Evolutionary conservation across 148 eudicot species (phyloP), one percentile per base, ranked within the genome.

Genomic region (Silene conica): DNA sequence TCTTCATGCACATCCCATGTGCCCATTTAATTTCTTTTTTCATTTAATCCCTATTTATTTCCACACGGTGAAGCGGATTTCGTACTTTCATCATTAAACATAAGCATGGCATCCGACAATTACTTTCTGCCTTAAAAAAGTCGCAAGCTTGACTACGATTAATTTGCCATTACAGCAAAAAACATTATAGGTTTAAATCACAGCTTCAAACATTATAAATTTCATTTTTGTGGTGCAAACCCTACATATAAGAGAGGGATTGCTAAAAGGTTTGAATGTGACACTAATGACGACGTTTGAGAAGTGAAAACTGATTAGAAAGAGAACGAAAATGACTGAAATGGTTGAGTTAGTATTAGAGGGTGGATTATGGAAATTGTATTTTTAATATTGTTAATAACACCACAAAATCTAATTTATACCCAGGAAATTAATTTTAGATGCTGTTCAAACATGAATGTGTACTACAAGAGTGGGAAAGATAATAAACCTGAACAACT

Each of bases 401-500:
- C 54, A 48, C 11, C 54, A 48, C 15, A 48, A 48, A 48, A 48
- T 48, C 1, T 48, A 11, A 48, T 48, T 15, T 65, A 65, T 46
- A 34, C 12, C 9, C 14, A 15, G 41, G 21, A 45, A 65, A 34
- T 18, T 34, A 65, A 65, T 6, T 21, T 38, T 55, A 48, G 25
- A 56, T 26, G 28, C 2, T 71, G 59, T 69, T 19, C 14, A 67
- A 76, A 73, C 26, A 61, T n/a, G 46, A 4, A 54, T 20, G 55
- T 34, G 8, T 21, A 46, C 18, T 61, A 50, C 54, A 64, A 8
- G 38, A 41, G 68, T 5, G 25, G 25, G 25, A 23, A 2, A 8
- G 1, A n/a, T 8, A 8, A 46, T 22, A 10, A 61, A 89, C 92
- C 92, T 89, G 92, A 76, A 89, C 76, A 19, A 86, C 86, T 67